These are phyloP conservation scores for Suillus tomentosus DNA, from an alignment of 768 basidiomycete genomes.

Conservation along the genomic window DNA sequence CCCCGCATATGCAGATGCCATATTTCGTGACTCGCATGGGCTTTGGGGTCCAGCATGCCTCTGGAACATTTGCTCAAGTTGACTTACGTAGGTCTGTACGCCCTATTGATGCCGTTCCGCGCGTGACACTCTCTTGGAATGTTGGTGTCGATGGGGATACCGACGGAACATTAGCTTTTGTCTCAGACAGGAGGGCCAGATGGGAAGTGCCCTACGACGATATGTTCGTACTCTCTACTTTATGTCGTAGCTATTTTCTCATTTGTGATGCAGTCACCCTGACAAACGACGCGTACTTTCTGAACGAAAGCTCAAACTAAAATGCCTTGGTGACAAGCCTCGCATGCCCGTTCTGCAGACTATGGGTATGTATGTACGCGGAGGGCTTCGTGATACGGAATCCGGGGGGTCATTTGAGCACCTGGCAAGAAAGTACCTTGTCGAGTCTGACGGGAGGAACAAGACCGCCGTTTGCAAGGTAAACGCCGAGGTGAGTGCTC, in stretches of 20 bases:
- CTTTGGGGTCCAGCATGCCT: slow-evolving; percentile 74
- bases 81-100: slow-evolving; percentile 67
- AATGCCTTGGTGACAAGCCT: slow-evolving; percentile 60
- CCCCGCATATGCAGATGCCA: slow-evolving; percentile 49
- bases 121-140: slow-evolving; percentile 68
- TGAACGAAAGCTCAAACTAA: slow-evolving; percentile 42
- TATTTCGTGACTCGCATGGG: slow-evolving; percentile 69
- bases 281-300: slow-evolving; percentile 24
- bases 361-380: slow-evolving; percentile 50
- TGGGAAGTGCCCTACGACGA: slow-evolving; percentile 85
- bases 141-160: slow-evolving; percentile 28
- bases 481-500: slow-evolving; percentile 57
- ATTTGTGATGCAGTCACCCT: slow-evolving; percentile 37
- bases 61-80: slow-evolving; percentile 77
- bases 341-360: slow-evolving; percentile 56
- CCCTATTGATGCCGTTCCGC: slow-evolving; percentile 68
- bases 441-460: slow-evolving; percentile 43
- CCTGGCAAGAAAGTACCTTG: slow-evolving; percentile 60
- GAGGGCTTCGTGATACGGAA: slow-evolving; percentile 24
- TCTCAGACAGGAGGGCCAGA: slow-evolving; percentile 48
- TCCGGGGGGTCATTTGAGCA: slow-evolving; percentile 41
- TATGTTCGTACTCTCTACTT: slow-evolving; percentile 49
- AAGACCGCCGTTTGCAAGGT: slow-evolving; percentile 40
- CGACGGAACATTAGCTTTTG: slow-evolving; percentile 64
- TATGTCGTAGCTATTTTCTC: not conserved